Base-by-base conservation (phyloP, 371 early-diverging fungal species). In the Nematocida sp. region DNA sequence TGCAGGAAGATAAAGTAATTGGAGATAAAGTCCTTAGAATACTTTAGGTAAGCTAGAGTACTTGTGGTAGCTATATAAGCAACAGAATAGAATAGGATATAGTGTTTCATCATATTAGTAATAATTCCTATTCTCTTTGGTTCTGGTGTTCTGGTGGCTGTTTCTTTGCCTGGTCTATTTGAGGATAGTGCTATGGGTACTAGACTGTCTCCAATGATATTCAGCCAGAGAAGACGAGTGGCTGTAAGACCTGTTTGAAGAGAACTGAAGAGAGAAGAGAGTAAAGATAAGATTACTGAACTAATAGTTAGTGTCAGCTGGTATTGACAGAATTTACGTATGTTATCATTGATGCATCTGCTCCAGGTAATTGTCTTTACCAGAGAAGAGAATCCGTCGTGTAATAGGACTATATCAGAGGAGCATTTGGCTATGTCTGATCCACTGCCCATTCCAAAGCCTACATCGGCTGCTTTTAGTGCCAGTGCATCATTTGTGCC, bases 401-500 rank as follows among this genome's bases (percentile, higher is more conserved):
- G 92, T 4, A 90, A 90, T 38, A 95, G 85, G 21, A 95, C 90
- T 91, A 95, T 92, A 81, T 95, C 95, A 45, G 91, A 88, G 19
- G 95, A 95, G 31, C 91, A 84, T 84, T 93, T 95, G 63, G 94
- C 92, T 47, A 95, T 94, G 79, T 95, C 96, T 1, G 95, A 92
- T 74, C 95, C 96, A 13, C 87, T 84, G 15, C 95, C 95, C 96
- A 96, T 94, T 11, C 95, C 92, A 66, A 94, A 86, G 81, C 96
- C 96, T 81, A 96, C 93, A 83, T 95, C 92, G 37, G 95, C 93
- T 81, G 88, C 88, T 82, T 93, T 93, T 62, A 96, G 83, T 19
- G 96, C 94, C 27, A 93, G 93, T 3, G 94, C 94, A 81, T 96
- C 95, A 82, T 95, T 94, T 29, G 92, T 94, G 85, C 95, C 95